A percentile compares a stretch with the other conserved stretches of the same genome.
These are phyloP conservation scores for Monascus purpureus DNA, from an alignment of 495 filamentous ascomycete species.

Conservation along the genomic window DNA sequence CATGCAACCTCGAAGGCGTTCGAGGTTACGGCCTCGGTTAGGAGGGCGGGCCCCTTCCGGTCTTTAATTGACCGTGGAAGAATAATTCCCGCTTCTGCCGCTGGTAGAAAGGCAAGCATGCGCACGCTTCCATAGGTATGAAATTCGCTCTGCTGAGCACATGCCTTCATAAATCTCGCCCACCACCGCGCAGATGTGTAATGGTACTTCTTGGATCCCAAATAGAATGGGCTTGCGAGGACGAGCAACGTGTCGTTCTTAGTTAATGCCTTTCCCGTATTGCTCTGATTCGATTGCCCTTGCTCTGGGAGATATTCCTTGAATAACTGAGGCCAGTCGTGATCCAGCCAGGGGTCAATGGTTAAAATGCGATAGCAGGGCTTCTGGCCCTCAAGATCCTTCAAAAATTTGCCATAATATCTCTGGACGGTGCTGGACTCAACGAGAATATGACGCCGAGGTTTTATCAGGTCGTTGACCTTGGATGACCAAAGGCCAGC, in stretches of 20 bases:
- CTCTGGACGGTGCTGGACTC: conserved; percentile 38
- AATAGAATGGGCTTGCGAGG: conserved; percentile 37
- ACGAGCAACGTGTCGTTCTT: conserved; percentile 57
- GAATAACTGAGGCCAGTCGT: conserved; percentile 33
- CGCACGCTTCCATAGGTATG: conserved; percentile 44
- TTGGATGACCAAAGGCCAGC: conserved; percentile 59
- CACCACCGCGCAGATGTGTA: conserved; percentile 23
- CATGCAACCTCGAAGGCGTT: conserved; percentile 34
- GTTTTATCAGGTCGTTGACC: conserved; percentile 57
- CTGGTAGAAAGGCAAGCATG: conserved; percentile 48
- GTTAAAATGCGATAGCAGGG: conserved; percentile 37
- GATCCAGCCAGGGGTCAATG: conserved; percentile 31
- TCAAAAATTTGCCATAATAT: conserved; percentile 42
- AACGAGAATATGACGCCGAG: conserved; percentile 66
- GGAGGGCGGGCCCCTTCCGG: conserved; percentile 38
- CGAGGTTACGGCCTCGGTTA: conserved; percentile 39
- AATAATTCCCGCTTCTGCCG: conserved; percentile 30
- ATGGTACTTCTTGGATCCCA: conserved; percentile 20
- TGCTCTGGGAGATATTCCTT: conserved; percentile 26
- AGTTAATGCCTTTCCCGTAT: conserved; percentile 12
- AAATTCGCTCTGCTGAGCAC: conserved; percentile 14
- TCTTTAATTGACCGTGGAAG: conserved; percentile 38
- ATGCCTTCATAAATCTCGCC: conserved; percentile 15
- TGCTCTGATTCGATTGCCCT: conserved; percentile 6
- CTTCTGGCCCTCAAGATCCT: conserved; percentile 44